Evolutionary conservation across 805 yeast genomes (phyloP).

Genomic region (Torulaspora gathmanii): DNA sequence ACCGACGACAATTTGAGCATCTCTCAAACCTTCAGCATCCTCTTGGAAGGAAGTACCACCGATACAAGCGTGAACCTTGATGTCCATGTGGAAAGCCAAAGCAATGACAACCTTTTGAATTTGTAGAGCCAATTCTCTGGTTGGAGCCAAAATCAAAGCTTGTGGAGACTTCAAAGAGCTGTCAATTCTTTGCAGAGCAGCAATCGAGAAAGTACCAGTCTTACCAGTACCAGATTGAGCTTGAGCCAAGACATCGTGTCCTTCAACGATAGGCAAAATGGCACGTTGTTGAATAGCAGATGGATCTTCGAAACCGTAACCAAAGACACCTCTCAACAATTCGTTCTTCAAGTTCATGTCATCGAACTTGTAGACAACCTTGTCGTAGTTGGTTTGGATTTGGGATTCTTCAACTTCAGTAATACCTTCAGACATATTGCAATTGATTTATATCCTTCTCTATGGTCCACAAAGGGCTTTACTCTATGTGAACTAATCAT

Average conservation of each 20-base stretch:
- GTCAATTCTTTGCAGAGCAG: slow-evolving; percentile 71
- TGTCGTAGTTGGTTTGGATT: slow-evolving; percentile 95
- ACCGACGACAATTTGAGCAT: slow-evolving; percentile 90
- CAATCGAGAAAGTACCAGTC: slow-evolving; percentile 95
- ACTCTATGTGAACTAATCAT: neutral
- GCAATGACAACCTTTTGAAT: slow-evolving; percentile 90
- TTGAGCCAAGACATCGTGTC: slow-evolving; percentile 95
- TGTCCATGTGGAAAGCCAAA: slow-evolving; percentile 84
- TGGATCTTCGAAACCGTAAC: slow-evolving; percentile 93
- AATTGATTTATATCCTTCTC: slow-evolving; percentile 5
- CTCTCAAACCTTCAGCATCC: slow-evolving; percentile 77
- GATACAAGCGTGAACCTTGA: slow-evolving; percentile 91
- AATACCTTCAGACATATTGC: slow-evolving; percentile 52
- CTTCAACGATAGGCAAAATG: slow-evolving; percentile 87
- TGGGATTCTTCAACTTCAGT: slow-evolving; percentile 75
- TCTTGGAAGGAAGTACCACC: slow-evolving; percentile 93
- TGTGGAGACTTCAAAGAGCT: slow-evolving; percentile 69
- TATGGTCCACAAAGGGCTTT: slow-evolving; percentile 7
- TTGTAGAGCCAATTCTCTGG: slow-evolving; percentile 95
- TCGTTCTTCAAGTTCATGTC: slow-evolving; percentile 70
- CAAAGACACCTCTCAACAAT: slow-evolving; percentile 62
- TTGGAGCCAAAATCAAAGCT: slow-evolving; percentile 93
- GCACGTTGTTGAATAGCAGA: slow-evolving; percentile 98
- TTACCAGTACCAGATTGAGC: slow-evolving; percentile 99
- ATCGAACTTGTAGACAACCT: slow-evolving; percentile 72